Base-by-base conservation (phyloP, 306 rosid species). In the Prunus mongolica region DNA sequence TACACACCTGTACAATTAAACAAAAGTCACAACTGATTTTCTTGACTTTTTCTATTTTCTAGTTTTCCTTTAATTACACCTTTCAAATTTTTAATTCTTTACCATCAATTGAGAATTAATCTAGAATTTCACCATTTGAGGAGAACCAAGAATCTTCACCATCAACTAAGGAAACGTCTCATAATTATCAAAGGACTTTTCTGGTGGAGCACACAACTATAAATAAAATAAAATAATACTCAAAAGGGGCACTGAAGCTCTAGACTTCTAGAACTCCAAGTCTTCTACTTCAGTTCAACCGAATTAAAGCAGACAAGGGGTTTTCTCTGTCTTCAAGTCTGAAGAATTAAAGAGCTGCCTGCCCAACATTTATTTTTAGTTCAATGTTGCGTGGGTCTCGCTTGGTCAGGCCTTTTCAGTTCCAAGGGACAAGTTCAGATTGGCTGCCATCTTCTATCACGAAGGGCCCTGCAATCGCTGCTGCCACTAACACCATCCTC, bases 401-500 rank as follows among this genome's bases (percentile, higher is more conserved):
- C 1, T 16, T 57, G 15, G 24, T 64, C 52, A 71, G 69, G 55
- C 68, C 52, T 41, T 34, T 75, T 18, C 51, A 45, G 5, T 16
- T 22, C 41, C 76, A 56, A 20, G 77, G 13, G 0, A 70, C 67
- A 25, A 41, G 10, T 20, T 6, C 19, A 44, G 50, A n/a, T 63
- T 72, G 82, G 84, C 58, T 52, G 58, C 70, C 62, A 13, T 69
- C 68, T 63, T 71, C 66, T 19, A 54, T 76, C 60, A 83, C 19
- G 41, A 83, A 24, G 47, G 63, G 67, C 0, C 76, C 79, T 51
- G 46, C 66, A 12, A 54, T 76, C 12, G n/a, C 44, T 28, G 57
- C 75, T 41, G 44, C 67, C 38, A 27, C 67, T 19, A 49, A 81
- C 69, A 51, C 86, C 30, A 64, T 73, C 12, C 77, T 84, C 78